Conservation (phyloP, 164 flowering plant genomes). For the Echeveria elegans region DNA sequence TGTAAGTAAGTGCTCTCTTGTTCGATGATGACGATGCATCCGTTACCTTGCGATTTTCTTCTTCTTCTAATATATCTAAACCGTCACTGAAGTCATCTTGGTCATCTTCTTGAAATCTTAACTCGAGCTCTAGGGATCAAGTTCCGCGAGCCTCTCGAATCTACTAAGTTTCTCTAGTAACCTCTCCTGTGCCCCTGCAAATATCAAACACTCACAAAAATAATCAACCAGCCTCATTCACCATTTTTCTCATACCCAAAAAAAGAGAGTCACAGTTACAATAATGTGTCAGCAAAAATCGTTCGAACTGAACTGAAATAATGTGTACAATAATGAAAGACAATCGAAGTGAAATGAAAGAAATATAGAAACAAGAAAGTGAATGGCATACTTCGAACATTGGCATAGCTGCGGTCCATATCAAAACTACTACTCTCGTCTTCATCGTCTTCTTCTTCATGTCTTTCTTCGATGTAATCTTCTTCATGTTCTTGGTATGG, state of each 20-base stretch:
- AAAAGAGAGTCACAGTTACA: no score
- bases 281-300: no score
- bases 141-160: constrained; percentile 61
- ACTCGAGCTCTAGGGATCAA: constrained; percentile 81
- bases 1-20: background rate
- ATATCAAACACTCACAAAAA: background rate
- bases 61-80: constrained; percentile 11
- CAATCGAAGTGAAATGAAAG: background rate
- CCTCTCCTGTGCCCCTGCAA: constrained; percentile 59
- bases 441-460: constrained; percentile 6
- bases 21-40: constrained; percentile 7
- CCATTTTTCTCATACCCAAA: no score
- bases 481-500: constrained; percentile 53
- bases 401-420: constrained; percentile 56
- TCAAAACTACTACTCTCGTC: constrained; percentile 29
- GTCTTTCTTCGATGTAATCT: constrained; percentile 35
- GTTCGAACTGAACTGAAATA: no score
- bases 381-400: constrained; percentile 56
- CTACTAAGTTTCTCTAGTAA: constrained; percentile 56
- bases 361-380: background rate
- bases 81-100: constrained; percentile 14
- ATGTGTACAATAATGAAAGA: no score
- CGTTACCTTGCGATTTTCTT: constrained; percentile 11
- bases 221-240: background rate
- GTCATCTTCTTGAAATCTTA: constrained; percentile 39